phyloP scores from a whole-genome alignment of 208 protist genomes.

The Trypanosoma lewisi region DNA sequence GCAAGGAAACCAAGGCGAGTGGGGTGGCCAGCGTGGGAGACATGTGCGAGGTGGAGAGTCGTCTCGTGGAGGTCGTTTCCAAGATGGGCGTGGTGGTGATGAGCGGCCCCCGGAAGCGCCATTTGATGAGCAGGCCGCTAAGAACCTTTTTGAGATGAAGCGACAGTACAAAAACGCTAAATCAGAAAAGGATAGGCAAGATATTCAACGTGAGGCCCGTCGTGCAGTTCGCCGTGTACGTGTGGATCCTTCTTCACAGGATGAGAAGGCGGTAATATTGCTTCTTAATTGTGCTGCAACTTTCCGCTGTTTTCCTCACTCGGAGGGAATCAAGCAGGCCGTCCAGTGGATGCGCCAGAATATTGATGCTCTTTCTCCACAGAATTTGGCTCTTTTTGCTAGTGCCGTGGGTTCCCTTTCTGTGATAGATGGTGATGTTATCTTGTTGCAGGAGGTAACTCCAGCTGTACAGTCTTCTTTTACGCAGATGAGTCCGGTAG shows the following conservation, averaged over 20 bases:
- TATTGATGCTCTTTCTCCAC: conserved; percentile 52
- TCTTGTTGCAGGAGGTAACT: conserved; percentile 43
- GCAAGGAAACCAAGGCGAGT: not conserved
- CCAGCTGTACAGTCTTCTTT: conserved; percentile 48
- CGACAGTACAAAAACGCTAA: conserved; percentile 56
- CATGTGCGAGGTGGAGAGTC: not conserved
- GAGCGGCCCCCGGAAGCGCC: not conserved
- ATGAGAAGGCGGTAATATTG: conserved; percentile 69
- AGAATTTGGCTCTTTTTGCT: conserved; percentile 76
- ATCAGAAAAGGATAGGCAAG: conserved; percentile 41
- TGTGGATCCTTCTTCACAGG: conserved; percentile 81
- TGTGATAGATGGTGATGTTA: conserved; percentile 31
- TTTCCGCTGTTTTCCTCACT: conserved; percentile 35
- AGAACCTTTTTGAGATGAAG: conserved; percentile 65
- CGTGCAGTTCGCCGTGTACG: conserved; percentile 41
- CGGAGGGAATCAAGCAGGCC: conserved; percentile 51
- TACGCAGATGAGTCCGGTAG: conserved; percentile 69
- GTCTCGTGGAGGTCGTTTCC: not conserved
- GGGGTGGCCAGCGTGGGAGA: conserved; percentile 4
- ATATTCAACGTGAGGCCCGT: conserved; percentile 50
- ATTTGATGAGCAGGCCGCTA: conserved; percentile 50
- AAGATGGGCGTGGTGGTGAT: not conserved
- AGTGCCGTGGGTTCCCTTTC: conserved; percentile 64
- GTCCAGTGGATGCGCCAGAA: conserved; percentile 67
- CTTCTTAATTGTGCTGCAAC: conserved; percentile 74